Evolutionary conservation across 2,329 filamentous ascomycete species (phyloP).

Genomic region (Fusarium tanahbumbuense): DNA sequence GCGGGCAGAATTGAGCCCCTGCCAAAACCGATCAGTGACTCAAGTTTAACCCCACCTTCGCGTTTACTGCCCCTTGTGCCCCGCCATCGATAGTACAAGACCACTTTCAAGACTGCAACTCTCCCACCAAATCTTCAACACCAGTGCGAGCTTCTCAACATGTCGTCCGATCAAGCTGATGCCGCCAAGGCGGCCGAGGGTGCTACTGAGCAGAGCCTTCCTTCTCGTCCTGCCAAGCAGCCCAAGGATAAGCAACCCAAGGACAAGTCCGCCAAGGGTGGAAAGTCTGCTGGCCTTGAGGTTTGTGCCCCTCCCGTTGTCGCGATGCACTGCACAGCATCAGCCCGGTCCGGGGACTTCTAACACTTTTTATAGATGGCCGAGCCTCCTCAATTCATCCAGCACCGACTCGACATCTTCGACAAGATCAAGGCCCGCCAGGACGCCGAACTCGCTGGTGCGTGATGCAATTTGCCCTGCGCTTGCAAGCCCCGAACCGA

Average conservation of each 20-base stretch:
- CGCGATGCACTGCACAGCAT: conserved; percentile 11
- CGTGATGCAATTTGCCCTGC: conserved; percentile 34
- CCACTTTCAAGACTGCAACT: conserved; percentile 36
- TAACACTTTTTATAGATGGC: conserved; percentile 49
- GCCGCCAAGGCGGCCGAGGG: conserved; percentile 51
- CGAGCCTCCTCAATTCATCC: conserved; percentile 77
- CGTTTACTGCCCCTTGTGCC: conserved; percentile 49
- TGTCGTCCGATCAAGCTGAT: conserved; percentile 55
- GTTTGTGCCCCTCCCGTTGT: conserved; percentile 44
- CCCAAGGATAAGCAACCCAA: conserved; percentile 51
- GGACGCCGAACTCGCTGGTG: conserved; percentile 75
- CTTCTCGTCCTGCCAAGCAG: conserved; percentile 53
- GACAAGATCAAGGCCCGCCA: conserved; percentile 87
- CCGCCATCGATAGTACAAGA: conserved; percentile 42
- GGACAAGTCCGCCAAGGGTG: conserved; percentile 59
- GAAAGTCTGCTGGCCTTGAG: conserved; percentile 70
- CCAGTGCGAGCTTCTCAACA: conserved; percentile 41
- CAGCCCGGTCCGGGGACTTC: conserved; percentile 21
- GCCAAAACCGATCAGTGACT: conserved; percentile 45
- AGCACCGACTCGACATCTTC: conserved; percentile 87
- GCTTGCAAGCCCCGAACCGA: conserved; percentile 3
- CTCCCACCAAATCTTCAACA: conserved; percentile 44
- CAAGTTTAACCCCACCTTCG: conserved; percentile 51
- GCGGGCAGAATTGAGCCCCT: conserved; percentile 9
- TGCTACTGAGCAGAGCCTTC: conserved; percentile 50